Evolutionary conservation across 148 eudicot species (phyloP), one percentile per base, ranked within the genome.

Genomic region (Silene conica): DNA sequence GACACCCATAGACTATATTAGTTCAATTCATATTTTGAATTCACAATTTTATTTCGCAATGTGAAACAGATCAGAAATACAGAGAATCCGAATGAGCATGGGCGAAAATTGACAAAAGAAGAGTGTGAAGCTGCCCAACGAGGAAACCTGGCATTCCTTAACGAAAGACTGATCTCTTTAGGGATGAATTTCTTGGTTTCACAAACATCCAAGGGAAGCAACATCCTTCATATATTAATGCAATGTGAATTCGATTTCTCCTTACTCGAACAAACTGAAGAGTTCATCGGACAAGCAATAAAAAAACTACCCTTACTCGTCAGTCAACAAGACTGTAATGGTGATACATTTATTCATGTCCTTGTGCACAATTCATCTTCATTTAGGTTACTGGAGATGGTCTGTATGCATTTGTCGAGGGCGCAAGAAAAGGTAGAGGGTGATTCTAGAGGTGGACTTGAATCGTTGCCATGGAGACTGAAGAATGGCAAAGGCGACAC

Each of bases 241-340:
- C 34, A 31, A 31, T 31, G 34, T 31, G 34, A 31, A 13, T 14
- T 14, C 0, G 0, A 62, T 5, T 26, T 11, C 25, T 41, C 28
- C 3, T 31, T 31, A 31, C 34, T 31, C 34, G 34, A 50, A 12
- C 15, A 50, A 12, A 16, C 16, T 50, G 13, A 50, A 50, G 4
- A 31, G 34, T 31, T 31, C 34, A 31, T 31, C 34, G 34, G 34
- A 31, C 34, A 31, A 31, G 34, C 34, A 41, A 38, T 66, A 18
- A n/a, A 13, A 38, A 41, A 66, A 38, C 41, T 16, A 16, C 69
- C 69, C 13, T 16, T 38, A 50, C 69, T 66, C 52, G 8, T 66
- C 50, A 38, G 18, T 66, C 69, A 66, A 16, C 21, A 66, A 19
- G 69, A 66, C 52, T 34, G 21, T 66, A n/a, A 66, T 7, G 69